Percentiles rank a stretch among this genome's conserved stretches.
phyloP scores from a whole-genome alignment of 768 basidiomycete species.

The Vararia minispora region DNA sequence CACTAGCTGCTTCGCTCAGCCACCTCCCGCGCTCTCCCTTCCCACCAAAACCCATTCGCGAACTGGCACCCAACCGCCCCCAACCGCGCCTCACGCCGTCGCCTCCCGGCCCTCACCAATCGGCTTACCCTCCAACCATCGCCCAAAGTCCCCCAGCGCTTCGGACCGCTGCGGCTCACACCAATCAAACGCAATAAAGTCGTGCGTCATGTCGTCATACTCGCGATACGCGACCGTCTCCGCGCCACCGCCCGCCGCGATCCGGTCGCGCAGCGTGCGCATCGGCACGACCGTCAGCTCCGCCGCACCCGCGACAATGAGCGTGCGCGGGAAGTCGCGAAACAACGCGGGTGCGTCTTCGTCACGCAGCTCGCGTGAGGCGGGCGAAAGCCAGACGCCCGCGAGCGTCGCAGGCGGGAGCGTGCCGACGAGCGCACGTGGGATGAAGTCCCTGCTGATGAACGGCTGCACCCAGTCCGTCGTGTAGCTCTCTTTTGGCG shows the following conservation, averaged over 20 bases:
- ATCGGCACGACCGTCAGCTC: slow-evolving; percentile 28
- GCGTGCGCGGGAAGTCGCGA: slow-evolving; percentile 23
- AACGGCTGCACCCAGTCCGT: slow-evolving; percentile 6
- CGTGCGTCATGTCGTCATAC: slow-evolving; percentile 20
- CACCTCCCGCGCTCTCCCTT: no score
- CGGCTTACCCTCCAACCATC: slow-evolving; percentile 14
- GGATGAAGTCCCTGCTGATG: slow-evolving; percentile 1
- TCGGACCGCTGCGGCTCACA: slow-evolving; percentile 19
- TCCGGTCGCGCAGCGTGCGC: slow-evolving; percentile 16
- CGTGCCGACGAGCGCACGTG: slow-evolving; percentile 9
- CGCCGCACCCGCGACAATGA: slow-evolving; percentile 20
- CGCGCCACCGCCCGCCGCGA: slow-evolving; percentile 23
- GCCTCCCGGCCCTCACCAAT: no score
- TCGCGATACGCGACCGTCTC: slow-evolving; percentile 19
- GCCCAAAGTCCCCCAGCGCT: slow-evolving; percentile 10
- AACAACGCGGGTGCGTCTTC: slow-evolving; percentile 9
- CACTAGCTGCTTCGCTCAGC: no score
- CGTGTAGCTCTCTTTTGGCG: slow-evolving; percentile 3
- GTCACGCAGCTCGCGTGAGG: slow-evolving; percentile 7
- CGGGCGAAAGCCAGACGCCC: slow-evolving; percentile 11
- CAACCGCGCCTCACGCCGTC: no score
- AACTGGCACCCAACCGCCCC: no score
- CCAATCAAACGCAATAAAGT: slow-evolving; percentile 15
- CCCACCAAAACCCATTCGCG: no score
- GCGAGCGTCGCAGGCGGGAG: slow-evolving; percentile 5